These are phyloP conservation scores for Penicillium decumbens DNA, from an alignment of 2,329 filamentous ascomycete species.

Conservation along the genomic window DNA sequence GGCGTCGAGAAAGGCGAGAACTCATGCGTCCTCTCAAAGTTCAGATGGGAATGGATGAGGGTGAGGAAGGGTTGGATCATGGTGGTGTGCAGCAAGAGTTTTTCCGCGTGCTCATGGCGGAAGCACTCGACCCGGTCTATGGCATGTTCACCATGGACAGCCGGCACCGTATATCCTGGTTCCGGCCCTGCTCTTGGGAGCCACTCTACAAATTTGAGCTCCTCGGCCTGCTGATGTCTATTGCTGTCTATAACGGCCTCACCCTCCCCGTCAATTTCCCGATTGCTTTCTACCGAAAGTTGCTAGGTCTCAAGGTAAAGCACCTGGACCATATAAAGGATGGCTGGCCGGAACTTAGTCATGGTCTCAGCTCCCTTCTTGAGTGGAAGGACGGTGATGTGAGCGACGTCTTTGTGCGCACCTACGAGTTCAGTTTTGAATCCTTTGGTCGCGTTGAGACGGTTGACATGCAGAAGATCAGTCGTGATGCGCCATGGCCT, in stretches of 20 bases:
- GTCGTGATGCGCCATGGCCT: constrained; percentile 37
- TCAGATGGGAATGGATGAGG: constrained; percentile 72
- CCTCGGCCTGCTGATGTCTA: constrained; percentile 76
- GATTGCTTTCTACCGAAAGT: constrained; percentile 72
- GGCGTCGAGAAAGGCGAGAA: constrained; percentile 77
- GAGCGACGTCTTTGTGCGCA: constrained; percentile 74
- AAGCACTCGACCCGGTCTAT: constrained; percentile 72
- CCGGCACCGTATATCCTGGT: constrained; percentile 78
- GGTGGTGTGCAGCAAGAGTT: constrained; percentile 97
- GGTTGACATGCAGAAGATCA: constrained; percentile 51
- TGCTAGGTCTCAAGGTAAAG: constrained; percentile 65
- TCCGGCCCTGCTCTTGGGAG: constrained; percentile 74
- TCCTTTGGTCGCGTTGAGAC: constrained; percentile 51
- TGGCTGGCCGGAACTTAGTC: constrained; percentile 79
- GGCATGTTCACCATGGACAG: constrained; percentile 74
- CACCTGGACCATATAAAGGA: constrained; percentile 74
- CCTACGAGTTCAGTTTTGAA: constrained; percentile 77
- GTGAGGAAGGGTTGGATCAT: constrained; percentile 87
- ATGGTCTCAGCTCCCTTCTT: constrained; percentile 66
- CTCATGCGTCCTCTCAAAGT: constrained; percentile 83
- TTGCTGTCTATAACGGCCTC: constrained; percentile 89
- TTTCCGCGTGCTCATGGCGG: constrained; percentile 75
- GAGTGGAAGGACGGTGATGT: constrained; percentile 78
- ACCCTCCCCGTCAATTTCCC: constrained; percentile 89
- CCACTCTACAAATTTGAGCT: constrained; percentile 88